Conservation (phyloP, 768 basidiomycete genomes). For the Suillus paluster region DNA sequence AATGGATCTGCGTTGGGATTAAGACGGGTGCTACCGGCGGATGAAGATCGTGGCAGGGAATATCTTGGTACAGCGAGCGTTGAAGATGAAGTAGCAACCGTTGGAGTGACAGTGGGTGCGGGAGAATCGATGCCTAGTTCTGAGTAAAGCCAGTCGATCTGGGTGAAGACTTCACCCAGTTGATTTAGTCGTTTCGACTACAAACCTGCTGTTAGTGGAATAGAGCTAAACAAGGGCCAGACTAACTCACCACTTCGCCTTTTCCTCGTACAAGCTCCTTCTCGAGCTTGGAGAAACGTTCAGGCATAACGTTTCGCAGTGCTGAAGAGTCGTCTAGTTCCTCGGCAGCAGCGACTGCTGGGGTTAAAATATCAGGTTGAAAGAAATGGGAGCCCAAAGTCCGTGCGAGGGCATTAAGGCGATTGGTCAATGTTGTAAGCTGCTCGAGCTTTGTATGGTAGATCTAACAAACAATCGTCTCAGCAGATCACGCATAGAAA, state of each 20-base stretch:
- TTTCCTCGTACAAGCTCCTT: slow-evolving; percentile 86
- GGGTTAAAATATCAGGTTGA: slow-evolving; percentile 56
- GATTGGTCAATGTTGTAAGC: slow-evolving; percentile 68
- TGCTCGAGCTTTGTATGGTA: slow-evolving; percentile 83
- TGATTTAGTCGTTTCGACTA: slow-evolving; percentile 72
- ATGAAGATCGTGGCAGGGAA: slow-evolving; percentile 52
- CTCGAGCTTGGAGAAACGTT: slow-evolving; percentile 80
- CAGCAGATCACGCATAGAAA: slow-evolving; percentile 2
- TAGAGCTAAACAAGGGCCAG: slow-evolving; percentile 4
- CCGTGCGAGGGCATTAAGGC: slow-evolving; percentile 59
- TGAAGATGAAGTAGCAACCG: slow-evolving; percentile 38
- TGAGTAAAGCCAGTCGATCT: slow-evolving; percentile 81
- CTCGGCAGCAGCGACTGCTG: slow-evolving; percentile 48
- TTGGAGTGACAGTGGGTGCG: slow-evolving; percentile 49
- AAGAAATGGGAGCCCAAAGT: slow-evolving; percentile 65
- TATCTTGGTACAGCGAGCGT: slow-evolving; percentile 43
- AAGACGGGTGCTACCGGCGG: slow-evolving; percentile 26
- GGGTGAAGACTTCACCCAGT: slow-evolving; percentile 65
- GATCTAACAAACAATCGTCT: slow-evolving; percentile 40
- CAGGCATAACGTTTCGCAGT: slow-evolving; percentile 76
- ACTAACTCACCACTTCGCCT: slow-evolving; percentile 73
- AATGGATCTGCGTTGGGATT: slow-evolving; percentile 30
- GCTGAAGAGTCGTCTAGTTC: slow-evolving; percentile 39
- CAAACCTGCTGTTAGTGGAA: slow-evolving; percentile 8
- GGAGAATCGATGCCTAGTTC: slow-evolving; percentile 81